Evolutionary conservation across 1,284 basidiomycete species (phyloP).

Genomic region (Volvariella surrecta): DNA sequence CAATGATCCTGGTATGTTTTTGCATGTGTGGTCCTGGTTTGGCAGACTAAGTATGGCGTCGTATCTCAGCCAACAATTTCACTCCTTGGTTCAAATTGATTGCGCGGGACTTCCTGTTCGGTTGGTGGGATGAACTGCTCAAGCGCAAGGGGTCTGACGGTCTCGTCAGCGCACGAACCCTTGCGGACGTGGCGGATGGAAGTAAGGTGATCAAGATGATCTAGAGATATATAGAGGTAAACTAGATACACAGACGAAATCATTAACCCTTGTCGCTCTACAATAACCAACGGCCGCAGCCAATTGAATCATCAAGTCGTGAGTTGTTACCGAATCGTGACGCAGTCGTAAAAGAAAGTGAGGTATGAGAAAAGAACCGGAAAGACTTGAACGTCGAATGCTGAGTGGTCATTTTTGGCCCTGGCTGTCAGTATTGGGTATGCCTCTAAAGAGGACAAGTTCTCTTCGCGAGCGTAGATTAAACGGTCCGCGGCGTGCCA

Average conservation of each 20-base stretch:
- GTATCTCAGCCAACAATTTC: conserved; percentile 67
- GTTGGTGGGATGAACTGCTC: conserved; percentile 95
- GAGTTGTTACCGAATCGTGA: not conserved
- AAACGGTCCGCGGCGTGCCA: conserved; percentile 30
- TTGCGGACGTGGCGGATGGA: conserved; percentile 63
- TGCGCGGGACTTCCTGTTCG: conserved; percentile 92
- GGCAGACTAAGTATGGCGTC: conserved; percentile 4
- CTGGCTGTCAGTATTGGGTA: too few species aligned
- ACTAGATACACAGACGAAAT: too few species aligned
- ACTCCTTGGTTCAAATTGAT: conserved; percentile 99
- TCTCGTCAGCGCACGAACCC: conserved; percentile 57
- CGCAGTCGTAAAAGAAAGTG: not conserved
- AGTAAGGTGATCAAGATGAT: conserved; percentile 62
- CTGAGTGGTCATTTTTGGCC: conserved; percentile 1
- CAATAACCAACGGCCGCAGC: not conserved
- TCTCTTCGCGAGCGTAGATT: conserved; percentile 31
- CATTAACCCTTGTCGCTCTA: too few species aligned
- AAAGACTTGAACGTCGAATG: too few species aligned
- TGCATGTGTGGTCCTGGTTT: not conserved
- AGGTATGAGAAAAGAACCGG: not conserved
- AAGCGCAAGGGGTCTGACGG: conserved; percentile 52
- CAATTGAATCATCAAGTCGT: not conserved
- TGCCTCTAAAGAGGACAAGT: conserved; percentile 35
- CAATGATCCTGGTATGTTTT: conserved; percentile 57
- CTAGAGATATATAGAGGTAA: not conserved